Conservation (phyloP, 148 eudicot genomes). For the Chenopodium suecicum region DNA sequence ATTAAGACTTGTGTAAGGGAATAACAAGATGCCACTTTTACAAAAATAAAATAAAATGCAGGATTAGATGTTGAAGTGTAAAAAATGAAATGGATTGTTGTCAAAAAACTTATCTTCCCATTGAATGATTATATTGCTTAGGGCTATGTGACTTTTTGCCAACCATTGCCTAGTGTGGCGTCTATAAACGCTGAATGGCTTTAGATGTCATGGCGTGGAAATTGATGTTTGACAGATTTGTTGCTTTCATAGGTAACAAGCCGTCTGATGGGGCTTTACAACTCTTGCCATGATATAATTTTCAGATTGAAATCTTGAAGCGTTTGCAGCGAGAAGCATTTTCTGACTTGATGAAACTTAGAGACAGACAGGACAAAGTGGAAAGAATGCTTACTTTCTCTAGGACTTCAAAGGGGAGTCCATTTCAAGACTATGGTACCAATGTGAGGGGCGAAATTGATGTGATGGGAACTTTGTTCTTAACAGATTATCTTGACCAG, state of each 20-base stretch:
- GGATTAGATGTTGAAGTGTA: not conserved
- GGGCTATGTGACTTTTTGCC: not conserved
- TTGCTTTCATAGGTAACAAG: constrained; percentile 40
- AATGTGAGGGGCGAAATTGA: constrained; percentile 77
- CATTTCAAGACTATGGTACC: constrained; percentile 71
- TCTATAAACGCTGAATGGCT: not conserved
- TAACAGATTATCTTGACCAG: constrained; percentile 48
- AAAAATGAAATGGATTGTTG: not conserved
- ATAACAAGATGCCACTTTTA: not conserved
- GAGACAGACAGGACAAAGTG: constrained; percentile 93
- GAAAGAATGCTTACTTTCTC: constrained; percentile 64
- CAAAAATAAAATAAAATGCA: not conserved
- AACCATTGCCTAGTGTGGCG: not conserved
- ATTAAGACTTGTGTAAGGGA: not conserved
- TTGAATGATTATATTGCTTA: not conserved
- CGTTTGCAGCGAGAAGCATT: constrained; percentile 95
- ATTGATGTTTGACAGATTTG: constrained; percentile 30
- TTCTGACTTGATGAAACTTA: constrained; percentile 91
- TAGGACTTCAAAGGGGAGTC: constrained; percentile 59
- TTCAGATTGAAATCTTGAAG: constrained; percentile 97
- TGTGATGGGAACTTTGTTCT: constrained; percentile 48
- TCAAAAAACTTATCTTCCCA: not conserved
- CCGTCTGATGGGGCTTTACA: constrained; percentile 48
- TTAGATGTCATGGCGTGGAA: not conserved
- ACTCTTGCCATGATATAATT: constrained; percentile 44